phyloP scores from a whole-genome alignment of 2,329 filamentous ascomycete species.

The Phaeosphaeria sp. region DNA sequence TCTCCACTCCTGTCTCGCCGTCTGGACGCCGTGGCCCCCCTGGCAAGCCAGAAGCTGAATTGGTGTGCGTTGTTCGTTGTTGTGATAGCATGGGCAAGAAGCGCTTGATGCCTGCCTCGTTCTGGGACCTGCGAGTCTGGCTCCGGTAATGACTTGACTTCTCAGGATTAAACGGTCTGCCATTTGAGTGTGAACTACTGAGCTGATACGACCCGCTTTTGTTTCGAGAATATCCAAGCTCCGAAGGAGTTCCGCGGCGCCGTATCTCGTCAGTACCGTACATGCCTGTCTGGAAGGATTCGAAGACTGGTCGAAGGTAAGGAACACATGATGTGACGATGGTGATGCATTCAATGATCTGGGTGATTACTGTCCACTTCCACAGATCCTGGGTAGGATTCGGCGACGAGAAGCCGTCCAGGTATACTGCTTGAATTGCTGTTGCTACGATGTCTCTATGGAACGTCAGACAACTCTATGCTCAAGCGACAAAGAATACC shows the following conservation, averaged over 20 bases:
- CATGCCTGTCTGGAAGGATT: conserved; percentile 40
- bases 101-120: conserved; percentile 29
- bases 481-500: neutral
- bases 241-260: conserved; percentile 37
- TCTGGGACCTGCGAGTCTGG: conserved; percentile 23
- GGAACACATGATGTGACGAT: conserved; percentile 46
- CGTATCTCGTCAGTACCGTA: conserved; percentile 43
- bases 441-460: conserved; percentile 42
- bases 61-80: conserved; percentile 34
- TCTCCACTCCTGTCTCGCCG: conserved; percentile 41
- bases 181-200: conserved; percentile 24
- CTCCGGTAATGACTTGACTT: conserved; percentile 3
- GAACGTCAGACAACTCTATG: neutral
- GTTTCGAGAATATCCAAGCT: conserved; percentile 34
- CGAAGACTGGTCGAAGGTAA: conserved; percentile 44
- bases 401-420: conserved; percentile 29
- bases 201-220: conserved; percentile 41
- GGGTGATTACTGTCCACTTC: conserved; percentile 44
- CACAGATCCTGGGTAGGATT: conserved; percentile 40
- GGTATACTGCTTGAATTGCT: conserved; percentile 40
- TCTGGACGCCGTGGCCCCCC: conserved; percentile 39
- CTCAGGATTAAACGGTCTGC: conserved; percentile 7
- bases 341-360: conserved; percentile 44
- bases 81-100: conserved; percentile 40
- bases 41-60: conserved; percentile 44